phyloP scores from a whole-genome alignment of 2,329 filamentous ascomycete genomes.

The Neophaeococcomyces mojaviensis region DNA sequence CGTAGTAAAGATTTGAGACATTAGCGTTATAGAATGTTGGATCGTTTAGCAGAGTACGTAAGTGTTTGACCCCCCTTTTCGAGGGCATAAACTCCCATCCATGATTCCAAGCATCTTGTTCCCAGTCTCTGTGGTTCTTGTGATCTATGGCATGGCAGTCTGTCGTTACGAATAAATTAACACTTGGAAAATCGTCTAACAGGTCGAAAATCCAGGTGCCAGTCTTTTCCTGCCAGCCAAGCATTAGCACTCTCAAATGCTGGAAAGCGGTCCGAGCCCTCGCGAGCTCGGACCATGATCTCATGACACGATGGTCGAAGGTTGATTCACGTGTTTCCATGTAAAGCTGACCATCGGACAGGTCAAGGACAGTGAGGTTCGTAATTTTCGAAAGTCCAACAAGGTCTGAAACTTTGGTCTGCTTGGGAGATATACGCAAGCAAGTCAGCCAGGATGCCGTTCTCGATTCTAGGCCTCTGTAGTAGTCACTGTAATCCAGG shows the following conservation, averaged over 20 bases:
- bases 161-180: slow-evolving; percentile 30
- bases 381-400: slow-evolving; percentile 31
- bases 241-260: slow-evolving; percentile 31
- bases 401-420: slow-evolving; percentile 29
- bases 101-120: slow-evolving; percentile 16
- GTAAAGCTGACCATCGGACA: slow-evolving; percentile 13
- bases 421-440: slow-evolving; percentile 29
- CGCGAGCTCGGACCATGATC: slow-evolving; percentile 35
- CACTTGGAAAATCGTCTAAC: slow-evolving; percentile 29
- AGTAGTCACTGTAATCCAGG: slow-evolving; percentile 30
- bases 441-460: slow-evolving; percentile 29
- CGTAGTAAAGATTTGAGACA: slow-evolving; percentile 20
- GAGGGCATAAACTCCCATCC: slow-evolving; percentile 27
- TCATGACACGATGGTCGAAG: slow-evolving; percentile 34
- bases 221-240: slow-evolving; percentile 29
- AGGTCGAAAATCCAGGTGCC: slow-evolving; percentile 28
- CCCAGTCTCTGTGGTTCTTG: slow-evolving; percentile 19
- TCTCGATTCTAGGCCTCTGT: slow-evolving; percentile 28
- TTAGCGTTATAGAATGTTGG: slow-evolving; percentile 13
- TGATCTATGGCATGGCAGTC: slow-evolving; percentile 27
- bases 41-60: slow-evolving; percentile 29
- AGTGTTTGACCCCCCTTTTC: slow-evolving; percentile 21
- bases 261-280: slow-evolving; percentile 27
- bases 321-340: slow-evolving; percentile 16
- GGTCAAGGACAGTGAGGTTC: slow-evolving; percentile 35